phyloP scores from a whole-genome alignment of 2,329 filamentous ascomycete genomes.

The Fusarium fracticaudum region DNA sequence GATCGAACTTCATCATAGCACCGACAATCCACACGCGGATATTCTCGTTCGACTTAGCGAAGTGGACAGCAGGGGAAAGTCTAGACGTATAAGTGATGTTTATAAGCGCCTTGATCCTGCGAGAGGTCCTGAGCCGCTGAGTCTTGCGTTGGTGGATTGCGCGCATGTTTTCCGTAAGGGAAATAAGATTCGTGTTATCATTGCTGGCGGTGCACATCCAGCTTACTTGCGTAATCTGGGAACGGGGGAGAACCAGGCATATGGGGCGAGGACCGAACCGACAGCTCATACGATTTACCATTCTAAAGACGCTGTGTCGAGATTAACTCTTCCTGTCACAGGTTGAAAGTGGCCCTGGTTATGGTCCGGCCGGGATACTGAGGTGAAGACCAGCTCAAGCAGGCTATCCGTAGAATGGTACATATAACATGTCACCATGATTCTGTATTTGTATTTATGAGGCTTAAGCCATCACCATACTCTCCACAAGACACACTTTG shows the following conservation, averaged over 20 bases:
- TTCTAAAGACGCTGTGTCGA: neutral
- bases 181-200: neutral
- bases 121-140: neutral
- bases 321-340: neutral
- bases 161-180: neutral
- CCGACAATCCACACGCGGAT: neutral
- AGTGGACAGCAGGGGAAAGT: neutral
- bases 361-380: too few species aligned
- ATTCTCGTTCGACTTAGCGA: neutral
- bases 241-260: neutral
- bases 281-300: neutral
- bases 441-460: too few species aligned
- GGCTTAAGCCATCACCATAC: too few species aligned
- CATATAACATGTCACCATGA: too few species aligned
- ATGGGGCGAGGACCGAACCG: neutral
- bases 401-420: too few species aligned
- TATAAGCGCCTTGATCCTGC: neutral
- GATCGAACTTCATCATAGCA: neutral
- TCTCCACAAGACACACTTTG: too few species aligned
- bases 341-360: neutral
- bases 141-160: neutral
- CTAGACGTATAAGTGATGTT: neutral
- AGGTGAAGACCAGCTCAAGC: too few species aligned
- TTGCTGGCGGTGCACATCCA: neutral
- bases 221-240: neutral